Base-by-base conservation (phyloP, 345 rosid species). In the Sonneratia alba region DNA sequence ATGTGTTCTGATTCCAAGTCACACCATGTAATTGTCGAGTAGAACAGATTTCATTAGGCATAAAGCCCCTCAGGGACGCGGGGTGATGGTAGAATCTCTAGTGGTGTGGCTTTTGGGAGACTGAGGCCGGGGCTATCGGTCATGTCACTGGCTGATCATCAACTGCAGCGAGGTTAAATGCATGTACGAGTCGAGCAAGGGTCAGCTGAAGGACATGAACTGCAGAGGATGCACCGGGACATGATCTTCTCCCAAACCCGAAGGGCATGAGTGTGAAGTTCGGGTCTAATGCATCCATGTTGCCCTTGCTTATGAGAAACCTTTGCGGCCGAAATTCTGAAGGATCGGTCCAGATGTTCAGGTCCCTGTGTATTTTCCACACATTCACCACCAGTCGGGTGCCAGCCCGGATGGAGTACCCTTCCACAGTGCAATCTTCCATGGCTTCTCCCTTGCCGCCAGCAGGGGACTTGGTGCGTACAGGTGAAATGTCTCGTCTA, bases 361-460 rank as follows among this genome's bases (percentile, higher is more conserved):
- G 89, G 75, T 88, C 93, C 15, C 85, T 73, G 2, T 88, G 93
- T 62, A 88, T 67, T 78, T 85, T 85, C 88, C 87, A 82, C 2
- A 86, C 75, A 82, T 88, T 86, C 36, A 81, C 70, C 2, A 88
- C 24, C 32, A 27, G 32, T 22, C 82, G 81, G 4, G 90, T 73
- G 68, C 93, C 93, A 73, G 81, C 86, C 2, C 77, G 72, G 53
- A 86, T 72, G 38, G 66, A 70, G 62, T 78, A 86, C 3, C 83
- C 85, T 21, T 71, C 78, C 7, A 88, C 63, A 34, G 53, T 16
- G 67, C 88, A 82, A 66, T 81, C 86, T 62, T 77, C 85, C 69
- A 73, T 75, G n/a, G 88, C 86, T 45, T 85, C 87, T 0, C 89
- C 81, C 21, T 27, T 27, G 72, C 71, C 5, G 83, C 85, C 10